phyloP scores from a whole-genome alignment of 2,329 filamentous ascomycete species.

The Colletotrichum sp. region DNA sequence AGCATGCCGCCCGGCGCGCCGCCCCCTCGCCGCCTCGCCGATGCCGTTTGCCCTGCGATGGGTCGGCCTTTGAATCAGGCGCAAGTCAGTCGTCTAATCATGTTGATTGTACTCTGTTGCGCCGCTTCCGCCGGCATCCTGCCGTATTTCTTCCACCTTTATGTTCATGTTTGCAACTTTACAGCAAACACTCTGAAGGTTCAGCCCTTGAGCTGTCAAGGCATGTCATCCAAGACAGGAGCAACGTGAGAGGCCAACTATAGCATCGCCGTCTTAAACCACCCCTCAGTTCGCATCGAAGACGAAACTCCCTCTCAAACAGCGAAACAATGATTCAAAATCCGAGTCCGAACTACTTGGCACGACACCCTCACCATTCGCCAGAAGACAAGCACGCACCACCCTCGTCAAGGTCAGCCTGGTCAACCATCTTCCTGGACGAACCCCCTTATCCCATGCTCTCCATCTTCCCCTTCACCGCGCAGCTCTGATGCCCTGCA shows the following conservation, averaged over 20 bases:
- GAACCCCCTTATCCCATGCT: neutral
- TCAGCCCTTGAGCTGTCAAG: neutral
- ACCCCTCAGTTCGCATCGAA: neutral
- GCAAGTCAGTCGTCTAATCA: neutral
- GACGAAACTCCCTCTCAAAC: neutral
- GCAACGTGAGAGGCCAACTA: neutral
- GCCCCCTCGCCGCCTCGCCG: neutral
- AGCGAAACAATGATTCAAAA: neutral
- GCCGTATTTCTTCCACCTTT: neutral
- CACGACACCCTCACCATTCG: neutral
- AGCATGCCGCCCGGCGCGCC: neutral
- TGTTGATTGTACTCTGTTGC: neutral
- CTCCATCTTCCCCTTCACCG: neutral
- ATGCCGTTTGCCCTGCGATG: neutral
- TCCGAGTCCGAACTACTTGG: constrained; percentile 11
- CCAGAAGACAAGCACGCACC: neutral
- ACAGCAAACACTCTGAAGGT: neutral
- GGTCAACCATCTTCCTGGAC: neutral
- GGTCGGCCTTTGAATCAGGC: neutral
- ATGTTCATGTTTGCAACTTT: neutral
- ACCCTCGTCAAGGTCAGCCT: neutral
- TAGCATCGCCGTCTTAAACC: neutral
- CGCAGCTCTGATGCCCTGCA: neutral
- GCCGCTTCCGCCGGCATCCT: neutral
- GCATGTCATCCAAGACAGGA: neutral